Evolutionary conservation across 225 moss, liverwort and hornwort genomes (phyloP).

Genomic region (Takakia lepidozioides): DNA sequence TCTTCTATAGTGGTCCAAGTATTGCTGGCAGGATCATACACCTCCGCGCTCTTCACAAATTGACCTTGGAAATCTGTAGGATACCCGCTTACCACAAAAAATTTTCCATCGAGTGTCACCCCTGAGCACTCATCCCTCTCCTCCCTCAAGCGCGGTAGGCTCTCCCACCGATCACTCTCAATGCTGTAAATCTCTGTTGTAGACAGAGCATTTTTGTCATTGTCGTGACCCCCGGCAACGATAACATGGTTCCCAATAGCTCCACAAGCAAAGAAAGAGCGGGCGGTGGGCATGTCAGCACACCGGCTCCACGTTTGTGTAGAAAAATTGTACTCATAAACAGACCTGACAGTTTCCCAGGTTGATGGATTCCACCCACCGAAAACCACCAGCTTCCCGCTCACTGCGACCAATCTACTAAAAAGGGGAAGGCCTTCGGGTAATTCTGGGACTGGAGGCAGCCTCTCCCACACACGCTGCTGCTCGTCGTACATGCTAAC

Average conservation of each 20-base stretch:
- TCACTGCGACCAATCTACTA: slow-evolving; percentile 46
- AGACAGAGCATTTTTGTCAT: slow-evolving; percentile 54
- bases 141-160: slow-evolving; percentile 41
- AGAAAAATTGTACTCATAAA: slow-evolving; percentile 60
- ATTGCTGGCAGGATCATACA: slow-evolving; percentile 27
- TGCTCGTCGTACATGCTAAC: slow-evolving; percentile 54
- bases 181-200: slow-evolving; percentile 49
- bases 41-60: slow-evolving; percentile 46
- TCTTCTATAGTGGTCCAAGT: slow-evolving; percentile 33
- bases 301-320: slow-evolving; percentile 44
- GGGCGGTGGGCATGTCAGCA: too few relatives aligned
- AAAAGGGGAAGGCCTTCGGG: slow-evolving; percentile 46
- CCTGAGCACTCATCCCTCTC: slow-evolving; percentile 71
- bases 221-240: too few relatives aligned
- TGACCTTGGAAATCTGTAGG: slow-evolving; percentile 48
- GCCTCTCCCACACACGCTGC: slow-evolving; percentile 28
- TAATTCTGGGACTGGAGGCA: slow-evolving; percentile 26
- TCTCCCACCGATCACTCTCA: slow-evolving; percentile 50
- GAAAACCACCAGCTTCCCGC: slow-evolving; percentile 54
- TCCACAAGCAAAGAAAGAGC: too few relatives aligned
- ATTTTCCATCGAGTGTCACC: slow-evolving; percentile 30
- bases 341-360: slow-evolving; percentile 50
- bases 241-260: too few relatives aligned
- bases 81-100: slow-evolving; percentile 65
- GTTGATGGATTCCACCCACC: slow-evolving; percentile 81